These are phyloP conservation scores for Lanmaoa rubissima DNA, from an alignment of 768 basidiomycete genomes.

Conservation along the genomic window DNA sequence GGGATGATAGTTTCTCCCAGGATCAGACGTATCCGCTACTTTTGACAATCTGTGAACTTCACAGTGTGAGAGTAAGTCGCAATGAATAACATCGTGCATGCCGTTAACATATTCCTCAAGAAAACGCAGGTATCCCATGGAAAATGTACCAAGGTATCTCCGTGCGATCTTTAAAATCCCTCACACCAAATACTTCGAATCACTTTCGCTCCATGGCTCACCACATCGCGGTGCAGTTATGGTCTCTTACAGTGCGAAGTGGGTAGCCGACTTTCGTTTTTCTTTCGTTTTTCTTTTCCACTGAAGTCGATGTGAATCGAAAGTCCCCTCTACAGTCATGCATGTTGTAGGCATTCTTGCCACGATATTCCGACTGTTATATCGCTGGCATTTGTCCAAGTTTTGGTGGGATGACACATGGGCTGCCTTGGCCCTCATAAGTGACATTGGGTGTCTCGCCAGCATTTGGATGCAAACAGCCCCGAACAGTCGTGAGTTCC, in stretches of 20 bases:
- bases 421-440: slow-evolving; percentile 25
- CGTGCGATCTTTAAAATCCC: not conserved
- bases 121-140: not conserved
- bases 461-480: slow-evolving; percentile 18
- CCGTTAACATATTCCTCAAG: not conserved
- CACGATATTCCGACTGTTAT: slow-evolving; percentile 18
- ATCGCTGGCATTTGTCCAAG: slow-evolving; percentile 19
- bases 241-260: slow-evolving; percentile 15
- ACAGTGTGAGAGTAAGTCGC: not conserved
- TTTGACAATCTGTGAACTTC: not conserved
- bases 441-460: slow-evolving; percentile 18
- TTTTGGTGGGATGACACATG: slow-evolving; percentile 31
- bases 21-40: not conserved
- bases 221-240: not conserved
- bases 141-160: not conserved
- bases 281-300: not conserved
- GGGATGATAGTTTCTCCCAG: not conserved
- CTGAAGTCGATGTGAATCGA: not conserved
- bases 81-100: not conserved
- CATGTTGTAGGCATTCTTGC: slow-evolving; percentile 20
- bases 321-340: slow-evolving; percentile 17
- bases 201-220: not conserved
- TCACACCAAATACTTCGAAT: not conserved
- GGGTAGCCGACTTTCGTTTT: not conserved
- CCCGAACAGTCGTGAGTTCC: slow-evolving; percentile 9